Base-by-base conservation (phyloP, 2,329 filamentous ascomycete species). In the Colletotrichum liaoningense region DNA sequence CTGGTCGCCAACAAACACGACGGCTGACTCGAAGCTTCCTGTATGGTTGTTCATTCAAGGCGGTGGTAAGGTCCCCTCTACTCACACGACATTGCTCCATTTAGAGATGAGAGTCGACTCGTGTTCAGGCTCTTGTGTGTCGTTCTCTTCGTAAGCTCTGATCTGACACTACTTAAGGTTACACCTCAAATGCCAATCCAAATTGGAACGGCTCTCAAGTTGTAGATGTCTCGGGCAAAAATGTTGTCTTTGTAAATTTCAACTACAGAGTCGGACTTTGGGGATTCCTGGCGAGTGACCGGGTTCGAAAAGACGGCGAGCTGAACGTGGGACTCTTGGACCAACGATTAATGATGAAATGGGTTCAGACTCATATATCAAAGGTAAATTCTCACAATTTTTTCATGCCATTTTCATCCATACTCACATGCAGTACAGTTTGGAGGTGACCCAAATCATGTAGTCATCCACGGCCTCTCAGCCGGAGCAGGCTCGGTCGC, bases 251-350 rank as follows among this genome's bases (percentile, higher is more conserved):
- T 67, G 89, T 92, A 62, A 88, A 88, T 76, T 91, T 92, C 79
- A 90, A 91, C 80, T 92, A 92, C 77, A 87, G 91, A 7, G 88
- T 93, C 7, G 90, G 90, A 0, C 81, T 89, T 0, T 88, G 88
- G 76, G 92, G 91, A 0, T 93, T 93, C 76, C 84, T 93, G 1
- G 87, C 90, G 0, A 87, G 90, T 59, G 86, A 90, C 52, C 83
- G 87, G 35, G 84, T 93, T 11, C 85, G 86, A 49, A 78, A 82
- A 5, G 82, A 90, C 75, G 91, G 91, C 0, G 85, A 87, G 62
- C 83, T 93, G 9, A 93, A 94, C 77, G 89, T 83, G 2, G 92
- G 92, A 0, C 79, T 93, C 8, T 83, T 92, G 3, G 92, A 94
- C 76, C 91, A 93, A 80, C 84, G 90, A 22, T 85, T 88, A 30